These are phyloP conservation scores for Phytopythium chamaehyphon DNA, from an alignment of 352 stramenopile genomes.

Conservation along the genomic window DNA sequence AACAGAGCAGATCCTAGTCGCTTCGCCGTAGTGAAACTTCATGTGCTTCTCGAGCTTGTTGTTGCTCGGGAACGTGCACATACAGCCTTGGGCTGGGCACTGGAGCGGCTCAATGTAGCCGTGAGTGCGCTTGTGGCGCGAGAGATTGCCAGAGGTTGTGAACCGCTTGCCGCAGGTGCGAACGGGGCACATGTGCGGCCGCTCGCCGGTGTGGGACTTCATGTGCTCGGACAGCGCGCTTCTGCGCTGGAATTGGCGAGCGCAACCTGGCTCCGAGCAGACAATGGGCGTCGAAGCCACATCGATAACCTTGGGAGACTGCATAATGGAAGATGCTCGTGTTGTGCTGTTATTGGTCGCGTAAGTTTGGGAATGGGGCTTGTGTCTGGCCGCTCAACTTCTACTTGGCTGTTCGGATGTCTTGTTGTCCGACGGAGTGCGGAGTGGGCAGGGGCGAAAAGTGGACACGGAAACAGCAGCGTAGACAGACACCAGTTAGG, in stretches of 20 bases:
- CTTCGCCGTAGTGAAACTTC: slow-evolving; percentile 27
- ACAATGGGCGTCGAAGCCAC: slow-evolving; percentile 2
- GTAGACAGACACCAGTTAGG: neutral
- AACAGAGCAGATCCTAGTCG: slow-evolving; percentile 17
- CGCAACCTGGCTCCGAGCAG: slow-evolving; percentile 17
- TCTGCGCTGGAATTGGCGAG: slow-evolving; percentile 17
- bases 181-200: slow-evolving; percentile 23
- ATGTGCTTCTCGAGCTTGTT: slow-evolving; percentile 25
- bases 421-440: neutral
- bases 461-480: neutral
- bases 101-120: slow-evolving; percentile 17
- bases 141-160: slow-evolving; percentile 33
- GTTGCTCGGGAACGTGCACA: slow-evolving; percentile 14
- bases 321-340: slow-evolving; percentile 5
- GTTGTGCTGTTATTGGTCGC: neutral
- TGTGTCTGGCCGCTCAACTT: no score
- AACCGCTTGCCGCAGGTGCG: slow-evolving; percentile 31
- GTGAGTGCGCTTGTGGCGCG: slow-evolving; percentile 30
- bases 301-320: neutral
- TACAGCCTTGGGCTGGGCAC: slow-evolving; percentile 9
- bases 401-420: neutral
- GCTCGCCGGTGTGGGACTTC: slow-evolving; percentile 28
- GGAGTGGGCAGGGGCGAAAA: neutral
- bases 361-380: neutral
- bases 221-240: slow-evolving; percentile 27